Base-by-base conservation (phyloP, 1,139 yeast genomes). In the Nakaseomyces bracarensis region DNA sequence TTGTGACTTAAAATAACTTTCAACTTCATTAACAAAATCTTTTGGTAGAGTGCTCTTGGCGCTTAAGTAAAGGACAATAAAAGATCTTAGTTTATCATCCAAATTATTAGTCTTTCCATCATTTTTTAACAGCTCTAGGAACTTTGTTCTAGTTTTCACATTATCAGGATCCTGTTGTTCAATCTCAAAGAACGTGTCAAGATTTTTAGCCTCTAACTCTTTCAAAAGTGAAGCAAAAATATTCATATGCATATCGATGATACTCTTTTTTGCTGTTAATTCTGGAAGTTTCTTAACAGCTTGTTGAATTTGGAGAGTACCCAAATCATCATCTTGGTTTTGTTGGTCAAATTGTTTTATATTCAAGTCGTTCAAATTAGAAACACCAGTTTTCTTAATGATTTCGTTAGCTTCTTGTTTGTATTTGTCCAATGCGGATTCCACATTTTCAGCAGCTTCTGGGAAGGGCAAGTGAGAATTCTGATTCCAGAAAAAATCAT, bases 181-280 rank as follows among this genome's bases (percentile, higher is more conserved):
- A 47, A 93, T 78, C 64, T 91, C 97, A 60, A 89, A 91, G 54
- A 87, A 83, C 47, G 87, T 79, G 55, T 93, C 98, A 52, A 91
- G 71, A 18, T 82, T 81, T 50, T 91, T 83, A 13, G 82, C 80
- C 53, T 91, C 94, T 46, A 91, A 72, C 51, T 87, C 89, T 55
- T 81, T 79, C 47, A 93, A 72, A 44, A 91, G 68, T 8, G 91
- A 76, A 5, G 96, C 86, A 50, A 94, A 78, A 36, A 91, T 89
- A 57, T 87, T 89, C 96, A 91, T 91, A 66, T 91, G 99, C 82
- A 85, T 84, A 64, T 91, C 99, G 53, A 91, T 79, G 18, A 89
- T 79, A 42, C 79, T 73, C 61, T 91, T 91, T 52, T 95, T 75
- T 8, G 89, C 86, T 0, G 97, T 86, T 49, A 91, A 70, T 61